Conservation (phyloP, 176 grass and related monocot species). For the Avena insularis region DNA sequence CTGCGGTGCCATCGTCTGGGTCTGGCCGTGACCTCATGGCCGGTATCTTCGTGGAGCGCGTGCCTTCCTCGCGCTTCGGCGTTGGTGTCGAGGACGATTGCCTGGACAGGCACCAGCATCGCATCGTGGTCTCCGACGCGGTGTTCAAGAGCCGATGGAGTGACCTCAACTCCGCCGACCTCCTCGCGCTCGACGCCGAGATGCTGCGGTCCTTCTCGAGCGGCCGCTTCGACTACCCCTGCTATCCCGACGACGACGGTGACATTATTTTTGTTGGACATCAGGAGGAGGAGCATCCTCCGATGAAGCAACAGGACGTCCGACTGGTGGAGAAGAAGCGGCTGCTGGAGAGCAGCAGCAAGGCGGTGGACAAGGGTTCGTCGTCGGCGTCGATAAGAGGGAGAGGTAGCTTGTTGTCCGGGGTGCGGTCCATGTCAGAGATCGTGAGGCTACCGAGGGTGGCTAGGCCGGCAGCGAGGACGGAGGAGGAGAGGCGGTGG, state of each 20-base stretch:
- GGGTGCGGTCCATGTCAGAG: constrained; percentile 85
- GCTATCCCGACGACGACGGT: not conserved
- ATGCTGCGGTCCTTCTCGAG: constrained; percentile 63
- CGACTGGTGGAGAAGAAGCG: constrained; percentile 62
- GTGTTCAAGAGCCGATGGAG: constrained; percentile 95
- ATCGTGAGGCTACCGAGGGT: constrained; percentile 73
- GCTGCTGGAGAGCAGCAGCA: constrained; percentile 35
- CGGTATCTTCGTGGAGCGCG: constrained; percentile 66
- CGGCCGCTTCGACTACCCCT: constrained; percentile 37
- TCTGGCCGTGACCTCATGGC: constrained; percentile 48
- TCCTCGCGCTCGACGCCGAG: constrained; percentile 68
- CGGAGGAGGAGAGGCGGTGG: constrained; percentile 69
- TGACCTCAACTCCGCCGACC: constrained; percentile 84
- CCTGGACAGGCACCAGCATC: constrained; percentile 73
- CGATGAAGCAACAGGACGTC: not conserved
- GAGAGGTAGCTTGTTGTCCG: too few relatives aligned
- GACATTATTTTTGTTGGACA: not conserved
- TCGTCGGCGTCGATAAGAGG: constrained; percentile 39
- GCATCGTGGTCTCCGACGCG: constrained; percentile 74
- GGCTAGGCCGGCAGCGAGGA: constrained; percentile 19
- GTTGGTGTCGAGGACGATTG: not conserved
- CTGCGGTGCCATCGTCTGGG: not conserved
- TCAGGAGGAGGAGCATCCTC: not conserved
- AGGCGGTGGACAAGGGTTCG: not conserved
- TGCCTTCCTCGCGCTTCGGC: constrained; percentile 49